Conservation (phyloP, 441 rosid genomes). For the Macaranga tanarius region DNA sequence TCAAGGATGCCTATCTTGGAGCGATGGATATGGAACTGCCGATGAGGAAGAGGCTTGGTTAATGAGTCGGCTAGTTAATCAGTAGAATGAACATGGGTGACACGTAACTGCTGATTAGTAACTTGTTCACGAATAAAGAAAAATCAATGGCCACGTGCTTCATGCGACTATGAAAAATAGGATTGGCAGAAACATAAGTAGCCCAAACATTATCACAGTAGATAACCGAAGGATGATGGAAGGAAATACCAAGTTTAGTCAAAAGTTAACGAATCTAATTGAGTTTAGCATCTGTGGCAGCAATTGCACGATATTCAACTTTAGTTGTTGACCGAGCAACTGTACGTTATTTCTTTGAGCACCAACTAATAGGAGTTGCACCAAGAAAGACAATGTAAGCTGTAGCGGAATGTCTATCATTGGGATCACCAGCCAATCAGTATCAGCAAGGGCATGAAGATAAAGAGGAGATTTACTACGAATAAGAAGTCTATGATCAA, state of each 20-base stretch:
- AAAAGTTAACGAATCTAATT: neutral
- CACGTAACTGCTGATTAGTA: neutral
- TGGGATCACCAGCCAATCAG: neutral
- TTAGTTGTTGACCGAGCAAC: neutral
- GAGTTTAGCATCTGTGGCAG: neutral
- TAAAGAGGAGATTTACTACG: neutral
- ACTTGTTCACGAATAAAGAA: neutral
- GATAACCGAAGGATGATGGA: neutral
- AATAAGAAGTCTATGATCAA: neutral
- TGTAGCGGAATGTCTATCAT: too few species aligned
- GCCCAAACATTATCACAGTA: constrained; percentile 2
- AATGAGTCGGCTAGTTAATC: neutral
- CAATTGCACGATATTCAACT: neutral
- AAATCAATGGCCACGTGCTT: neutral
- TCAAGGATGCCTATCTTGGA: too few species aligned
- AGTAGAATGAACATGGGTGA: neutral
- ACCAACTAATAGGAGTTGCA: neutral
- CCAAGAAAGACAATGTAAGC: neutral
- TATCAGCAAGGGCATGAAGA: neutral
- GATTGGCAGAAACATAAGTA: neutral
- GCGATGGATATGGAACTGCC: neutral
- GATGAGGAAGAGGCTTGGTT: neutral
- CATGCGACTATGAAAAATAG: neutral
- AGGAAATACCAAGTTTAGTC: too few species aligned
- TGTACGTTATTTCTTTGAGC: neutral